Percentiles rank a stretch among this genome's conserved stretches.
Conservation (phyloP, 2,329 filamentous ascomycete genomes). For the Alternaria postmessia region DNA sequence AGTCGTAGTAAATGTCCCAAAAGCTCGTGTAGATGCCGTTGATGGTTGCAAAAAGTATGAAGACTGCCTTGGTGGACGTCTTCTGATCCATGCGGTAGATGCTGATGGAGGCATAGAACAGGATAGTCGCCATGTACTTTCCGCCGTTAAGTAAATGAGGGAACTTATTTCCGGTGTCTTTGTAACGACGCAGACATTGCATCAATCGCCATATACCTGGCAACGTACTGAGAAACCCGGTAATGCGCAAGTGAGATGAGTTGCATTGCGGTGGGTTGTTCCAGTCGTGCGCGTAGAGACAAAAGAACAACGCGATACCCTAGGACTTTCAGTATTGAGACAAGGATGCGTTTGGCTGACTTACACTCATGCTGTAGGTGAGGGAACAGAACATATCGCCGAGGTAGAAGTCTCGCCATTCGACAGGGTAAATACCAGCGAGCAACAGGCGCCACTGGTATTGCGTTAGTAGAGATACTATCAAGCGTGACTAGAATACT, state of each 20-base stretch:
- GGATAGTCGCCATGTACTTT: slow-evolving; percentile 87
- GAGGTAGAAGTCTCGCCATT: slow-evolving; percentile 96
- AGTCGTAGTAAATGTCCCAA: slow-evolving; percentile 98
- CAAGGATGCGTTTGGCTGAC: slow-evolving; percentile 46
- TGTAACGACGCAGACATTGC: slow-evolving; percentile 89
- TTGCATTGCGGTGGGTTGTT: slow-evolving; percentile 78
- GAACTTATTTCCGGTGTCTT: slow-evolving; percentile 85
- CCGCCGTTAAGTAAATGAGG: slow-evolving; percentile 92
- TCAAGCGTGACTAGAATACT: slow-evolving; percentile 46
- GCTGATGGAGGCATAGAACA: slow-evolving; percentile 79
- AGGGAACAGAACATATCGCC: slow-evolving; percentile 98
- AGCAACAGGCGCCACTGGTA: slow-evolving; percentile 80
- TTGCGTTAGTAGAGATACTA: slow-evolving; percentile 36
- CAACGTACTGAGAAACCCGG: slow-evolving; percentile 85
- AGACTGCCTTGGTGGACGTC: slow-evolving; percentile 69
- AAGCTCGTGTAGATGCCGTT: slow-evolving; percentile 85
- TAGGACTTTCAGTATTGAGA: slow-evolving; percentile 19
- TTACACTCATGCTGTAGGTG: slow-evolving; percentile 85
- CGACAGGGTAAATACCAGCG: slow-evolving; percentile 88
- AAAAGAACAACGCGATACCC: slow-evolving; percentile 95
- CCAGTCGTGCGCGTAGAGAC: slow-evolving; percentile 86
- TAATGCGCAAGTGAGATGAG: slow-evolving; percentile 79
- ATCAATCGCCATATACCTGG: slow-evolving; percentile 90
- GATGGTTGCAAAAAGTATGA: slow-evolving; percentile 80
- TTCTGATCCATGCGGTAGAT: slow-evolving; percentile 79